Percentiles rank a stretch among this genome's conserved stretches.
These are phyloP conservation scores for Saccharomycopsis sp. DNA, from an alignment of 805 yeast genomes.

Conservation along the genomic window DNA sequence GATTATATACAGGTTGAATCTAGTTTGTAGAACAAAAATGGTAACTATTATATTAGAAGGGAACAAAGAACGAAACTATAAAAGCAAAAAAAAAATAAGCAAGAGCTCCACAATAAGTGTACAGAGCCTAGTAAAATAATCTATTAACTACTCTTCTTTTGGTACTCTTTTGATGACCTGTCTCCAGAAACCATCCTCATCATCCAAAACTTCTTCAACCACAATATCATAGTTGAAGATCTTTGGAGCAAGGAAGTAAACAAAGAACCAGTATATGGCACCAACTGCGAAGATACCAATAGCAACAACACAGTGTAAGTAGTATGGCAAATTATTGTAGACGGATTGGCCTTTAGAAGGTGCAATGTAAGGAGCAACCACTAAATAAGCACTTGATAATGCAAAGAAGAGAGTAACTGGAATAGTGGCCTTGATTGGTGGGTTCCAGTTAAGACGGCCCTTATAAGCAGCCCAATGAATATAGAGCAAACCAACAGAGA, in stretches of 20 bases:
- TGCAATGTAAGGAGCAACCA: slow-evolving; percentile 75
- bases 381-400: slow-evolving; percentile 57
- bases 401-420: slow-evolving; percentile 61
- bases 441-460: slow-evolving; percentile 56
- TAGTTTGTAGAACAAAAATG: neutral
- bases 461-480: slow-evolving; percentile 45
- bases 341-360: slow-evolving; percentile 62
- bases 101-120: neutral
- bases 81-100: neutral
- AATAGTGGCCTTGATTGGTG: slow-evolving; percentile 61
- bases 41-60: neutral
- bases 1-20: too few relatives aligned
- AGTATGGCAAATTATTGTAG: slow-evolving; percentile 66
- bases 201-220: slow-evolving; percentile 49
- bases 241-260: slow-evolving; percentile 55
- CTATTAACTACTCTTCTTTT: slow-evolving; percentile 22
- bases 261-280: slow-evolving; percentile 56
- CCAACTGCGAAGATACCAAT: slow-evolving; percentile 69
- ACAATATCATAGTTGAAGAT: slow-evolving; percentile 46
- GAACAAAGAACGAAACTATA: neutral
- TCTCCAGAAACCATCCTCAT: slow-evolving; percentile 67
- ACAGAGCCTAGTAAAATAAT: neutral
- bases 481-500: slow-evolving; percentile 57
- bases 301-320: slow-evolving; percentile 75
- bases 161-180: slow-evolving; percentile 43